phyloP scores from a whole-genome alignment of 2,329 filamentous ascomycete genomes.

The Pyricularia sp. region DNA sequence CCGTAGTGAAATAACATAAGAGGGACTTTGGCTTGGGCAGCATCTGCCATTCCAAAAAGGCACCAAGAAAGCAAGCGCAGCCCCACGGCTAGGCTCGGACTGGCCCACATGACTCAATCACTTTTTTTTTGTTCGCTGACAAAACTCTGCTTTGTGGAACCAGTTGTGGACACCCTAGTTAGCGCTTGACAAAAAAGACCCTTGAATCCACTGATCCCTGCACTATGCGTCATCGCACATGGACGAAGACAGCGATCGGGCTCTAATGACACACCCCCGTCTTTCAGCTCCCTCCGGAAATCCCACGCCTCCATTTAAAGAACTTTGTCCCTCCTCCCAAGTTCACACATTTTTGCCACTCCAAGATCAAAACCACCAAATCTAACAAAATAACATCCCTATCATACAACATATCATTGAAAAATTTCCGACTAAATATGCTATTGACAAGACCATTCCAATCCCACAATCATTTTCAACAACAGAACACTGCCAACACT shows the following conservation, averaged over 20 bases:
- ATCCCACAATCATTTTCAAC: conserved; percentile 1
- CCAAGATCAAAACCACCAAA: background rate
- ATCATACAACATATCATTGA: background rate
- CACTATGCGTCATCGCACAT: background rate
- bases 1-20: background rate
- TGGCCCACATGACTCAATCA: background rate
- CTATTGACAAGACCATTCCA: conserved; percentile 4
- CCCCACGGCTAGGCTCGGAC: background rate
- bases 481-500: background rate
- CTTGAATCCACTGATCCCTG: background rate
- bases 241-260: background rate
- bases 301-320: background rate
- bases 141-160: background rate
- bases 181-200: background rate
- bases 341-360: background rate
- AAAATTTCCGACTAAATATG: background rate
- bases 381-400: background rate
- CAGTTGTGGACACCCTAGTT: background rate
- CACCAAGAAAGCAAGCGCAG: background rate
- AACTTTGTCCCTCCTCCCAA: background rate
- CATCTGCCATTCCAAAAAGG: background rate
- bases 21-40: background rate
- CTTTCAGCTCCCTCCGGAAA: background rate
- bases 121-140: background rate
- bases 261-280: background rate